phyloP scores from a whole-genome alignment of 2,329 filamentous ascomycete species.

The Malbranchea cinnamomea region DNA sequence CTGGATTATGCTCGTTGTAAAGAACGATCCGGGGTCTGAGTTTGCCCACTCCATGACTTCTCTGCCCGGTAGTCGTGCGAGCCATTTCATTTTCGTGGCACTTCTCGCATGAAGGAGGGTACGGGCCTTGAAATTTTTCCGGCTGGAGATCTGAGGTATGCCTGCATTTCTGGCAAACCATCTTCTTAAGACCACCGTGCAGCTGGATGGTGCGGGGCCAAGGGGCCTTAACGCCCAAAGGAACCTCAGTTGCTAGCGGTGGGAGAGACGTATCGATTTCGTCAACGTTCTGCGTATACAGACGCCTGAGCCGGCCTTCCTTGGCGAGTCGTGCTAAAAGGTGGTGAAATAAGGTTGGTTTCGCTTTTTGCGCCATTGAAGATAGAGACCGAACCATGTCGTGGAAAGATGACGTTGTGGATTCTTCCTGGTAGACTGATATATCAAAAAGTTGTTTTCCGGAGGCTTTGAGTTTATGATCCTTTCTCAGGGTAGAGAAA shows the following conservation, averaged over 20 bases:
- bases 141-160: slow-evolving; percentile 61
- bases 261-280: slow-evolving; percentile 75
- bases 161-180: slow-evolving; percentile 91
- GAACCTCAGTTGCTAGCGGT: slow-evolving; percentile 66
- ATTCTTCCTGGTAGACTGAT: slow-evolving; percentile 87
- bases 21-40: slow-evolving; percentile 86
- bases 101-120: slow-evolving; percentile 61
- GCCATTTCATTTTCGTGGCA: slow-evolving; percentile 64
- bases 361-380: slow-evolving; percentile 57
- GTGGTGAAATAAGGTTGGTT: slow-evolving; percentile 83
- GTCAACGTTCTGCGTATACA: slow-evolving; percentile 96
- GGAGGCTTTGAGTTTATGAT: slow-evolving; percentile 83
- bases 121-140: slow-evolving; percentile 66
- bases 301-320: slow-evolving; percentile 70
- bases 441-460: slow-evolving; percentile 96
- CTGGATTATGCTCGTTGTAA: slow-evolving; percentile 94
- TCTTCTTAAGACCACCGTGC: slow-evolving; percentile 84
- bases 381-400: slow-evolving; percentile 88
- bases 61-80: slow-evolving; percentile 65
- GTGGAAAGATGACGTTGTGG: slow-evolving; percentile 80
- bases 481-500: slow-evolving; percentile 68
- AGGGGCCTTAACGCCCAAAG: slow-evolving; percentile 67
- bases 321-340: slow-evolving; percentile 78
- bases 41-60: slow-evolving; percentile 83
- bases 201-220: slow-evolving; percentile 92